Base-by-base conservation (phyloP, 83 land plant species). In the Picea abies region DNA sequence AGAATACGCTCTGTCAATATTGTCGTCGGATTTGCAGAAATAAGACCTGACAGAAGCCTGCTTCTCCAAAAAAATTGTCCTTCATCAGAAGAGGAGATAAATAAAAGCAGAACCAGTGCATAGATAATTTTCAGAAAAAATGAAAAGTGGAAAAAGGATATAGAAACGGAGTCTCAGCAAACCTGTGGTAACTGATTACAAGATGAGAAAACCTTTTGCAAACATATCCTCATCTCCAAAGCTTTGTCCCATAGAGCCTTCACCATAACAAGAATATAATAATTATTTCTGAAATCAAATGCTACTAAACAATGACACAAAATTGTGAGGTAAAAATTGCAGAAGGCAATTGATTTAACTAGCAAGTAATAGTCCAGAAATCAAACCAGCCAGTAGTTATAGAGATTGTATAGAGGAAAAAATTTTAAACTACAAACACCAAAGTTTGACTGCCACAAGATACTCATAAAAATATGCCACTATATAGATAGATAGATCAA, bases 1-100 rank as follows among this genome's bases (percentile, higher is more conserved):
- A 41, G 44, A 3, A 88, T 92, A 92, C 29, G 90, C 92, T 77
- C 62, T 81, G 76, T 79, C 82, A 76, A 90, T 87, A 41, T 41
- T 41, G 44, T 41, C 44, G 5, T 41, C 44, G 44, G 44, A 41
- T 41, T 41, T 41, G 44, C 44, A 41, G 44, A 41, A 41, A 41
- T 41, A 41, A 32, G n/a, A 11, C 52, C 77, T 41, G 6, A 41
- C 5, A 41, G 5, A 5, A 41, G 44, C 44, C 44, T 26, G 29
- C 29, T 26, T 26, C 29, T 26, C 29, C 29, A 26, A 26, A 26
- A 26, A 26, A 26, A 26, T 26, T 26, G 29, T 26, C 29, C 29
- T 26, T 26, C 0, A 26, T 26, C 29, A 26, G 29, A 26, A 26
- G 29, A 26, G 29, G 29, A 26, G 0, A 26, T 26, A 26, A 26